Evolutionary conservation across 495 filamentous ascomycete genomes (phyloP).

Genomic region (Xylaria venustula): DNA sequence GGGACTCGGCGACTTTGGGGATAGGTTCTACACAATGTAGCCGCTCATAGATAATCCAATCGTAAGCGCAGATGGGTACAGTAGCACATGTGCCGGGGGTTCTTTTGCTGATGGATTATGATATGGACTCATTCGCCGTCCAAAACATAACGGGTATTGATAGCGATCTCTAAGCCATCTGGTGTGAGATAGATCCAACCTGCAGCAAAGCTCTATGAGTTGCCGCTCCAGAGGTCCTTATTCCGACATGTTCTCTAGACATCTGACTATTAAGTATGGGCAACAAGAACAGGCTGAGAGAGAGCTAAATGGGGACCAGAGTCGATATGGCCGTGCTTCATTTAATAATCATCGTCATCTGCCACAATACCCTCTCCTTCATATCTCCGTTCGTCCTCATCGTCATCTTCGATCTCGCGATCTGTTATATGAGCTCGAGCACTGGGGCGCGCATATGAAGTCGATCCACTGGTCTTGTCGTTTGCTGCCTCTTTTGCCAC

Average conservation of each 20-base stretch:
- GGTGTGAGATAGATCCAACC: neutral
- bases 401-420: slow-evolving; percentile 44
- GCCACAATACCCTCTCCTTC: slow-evolving; percentile 41
- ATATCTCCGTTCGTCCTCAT: slow-evolving; percentile 43
- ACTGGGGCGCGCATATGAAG: slow-evolving; percentile 23
- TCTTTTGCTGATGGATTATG: neutral
- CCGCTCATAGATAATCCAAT: neutral
- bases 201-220: neutral
- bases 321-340: neutral
- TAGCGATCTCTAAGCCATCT: neutral
- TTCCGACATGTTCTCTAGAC: no score
- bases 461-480: slow-evolving; percentile 20
- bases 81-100: neutral
- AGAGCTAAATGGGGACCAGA: no score
- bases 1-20: slow-evolving; percentile 94
- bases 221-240: neutral
- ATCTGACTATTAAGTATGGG: neutral
- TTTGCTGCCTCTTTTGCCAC: slow-evolving; percentile 41
- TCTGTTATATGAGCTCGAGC: slow-evolving; percentile 43
- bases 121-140: neutral
- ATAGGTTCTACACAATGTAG: slow-evolving; percentile 91
- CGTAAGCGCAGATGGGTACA: neutral
- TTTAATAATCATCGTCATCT: slow-evolving; percentile 45
- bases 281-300: no score
- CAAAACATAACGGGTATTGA: neutral